Conservation (phyloP, 495 filamentous ascomycete genomes). For the Hypoxylon intermedium region DNA sequence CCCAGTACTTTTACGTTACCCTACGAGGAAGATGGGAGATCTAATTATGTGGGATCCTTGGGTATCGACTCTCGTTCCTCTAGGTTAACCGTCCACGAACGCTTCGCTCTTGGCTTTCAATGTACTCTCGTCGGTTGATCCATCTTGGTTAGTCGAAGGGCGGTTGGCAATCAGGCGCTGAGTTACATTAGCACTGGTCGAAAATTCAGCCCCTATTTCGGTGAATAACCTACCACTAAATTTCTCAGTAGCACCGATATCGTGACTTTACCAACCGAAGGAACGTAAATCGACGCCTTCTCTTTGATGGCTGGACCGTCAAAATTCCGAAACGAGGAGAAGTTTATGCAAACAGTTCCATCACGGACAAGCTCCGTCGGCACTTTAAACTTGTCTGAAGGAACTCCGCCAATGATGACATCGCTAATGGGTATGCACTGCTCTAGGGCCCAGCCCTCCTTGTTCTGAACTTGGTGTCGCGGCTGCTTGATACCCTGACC, state of each 20-base stretch:
- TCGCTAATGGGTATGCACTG: slow-evolving; percentile 86
- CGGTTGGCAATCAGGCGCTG: slow-evolving; percentile 55
- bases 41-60: background rate
- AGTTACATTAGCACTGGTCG: background rate
- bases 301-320: slow-evolving; percentile 80
- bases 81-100: slow-evolving; percentile 45
- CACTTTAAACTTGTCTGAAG: slow-evolving; percentile 83
- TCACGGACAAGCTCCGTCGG: slow-evolving; percentile 80
- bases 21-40: background rate
- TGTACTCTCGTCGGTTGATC: slow-evolving; percentile 39
- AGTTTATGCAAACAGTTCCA: slow-evolving; percentile 95
- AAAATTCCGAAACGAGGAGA: slow-evolving; percentile 96
- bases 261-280: slow-evolving; percentile 96
- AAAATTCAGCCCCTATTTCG: background rate
- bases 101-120: slow-evolving; percentile 47
- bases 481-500: slow-evolving; percentile 82
- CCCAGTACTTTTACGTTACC: slow-evolving; percentile 4
- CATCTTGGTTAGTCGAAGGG: slow-evolving; percentile 40
- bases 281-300: slow-evolving; percentile 95
- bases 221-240: slow-evolving; percentile 69
- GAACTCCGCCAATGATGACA: slow-evolving; percentile 95
- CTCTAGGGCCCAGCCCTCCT: slow-evolving; percentile 74
- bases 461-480: slow-evolving; percentile 82
- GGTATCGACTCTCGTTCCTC: slow-evolving; percentile 11
- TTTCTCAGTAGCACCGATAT: slow-evolving; percentile 91